Percentiles rank a stretch among this genome's conserved stretches.
These are phyloP conservation scores for Trifolium dubium DNA, from an alignment of 306 rosid genomes.

Conservation along the genomic window DNA sequence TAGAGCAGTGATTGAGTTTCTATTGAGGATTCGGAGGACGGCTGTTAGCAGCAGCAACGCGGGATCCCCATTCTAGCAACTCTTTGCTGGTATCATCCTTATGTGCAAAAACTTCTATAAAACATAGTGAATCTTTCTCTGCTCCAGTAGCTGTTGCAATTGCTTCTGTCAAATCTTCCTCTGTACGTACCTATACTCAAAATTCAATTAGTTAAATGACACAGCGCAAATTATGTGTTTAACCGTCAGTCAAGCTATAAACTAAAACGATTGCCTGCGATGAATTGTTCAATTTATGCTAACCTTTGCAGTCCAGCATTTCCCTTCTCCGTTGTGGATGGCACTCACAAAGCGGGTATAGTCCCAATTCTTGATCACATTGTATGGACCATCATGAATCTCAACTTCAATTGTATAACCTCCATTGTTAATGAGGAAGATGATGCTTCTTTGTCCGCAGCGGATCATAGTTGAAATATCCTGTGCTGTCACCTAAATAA, in stretches of 20 bases:
- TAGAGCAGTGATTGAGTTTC: background rate
- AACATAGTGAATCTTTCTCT: slow-evolving; percentile 69
- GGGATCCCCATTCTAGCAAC: slow-evolving; percentile 93
- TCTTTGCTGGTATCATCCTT: slow-evolving; percentile 94
- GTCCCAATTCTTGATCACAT: slow-evolving; percentile 93
- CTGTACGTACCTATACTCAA: slow-evolving; percentile 66
- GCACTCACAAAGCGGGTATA: slow-evolving; percentile 80
- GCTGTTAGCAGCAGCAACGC: slow-evolving; percentile 84
- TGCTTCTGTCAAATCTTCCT: slow-evolving; percentile 72
- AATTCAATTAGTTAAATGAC: background rate
- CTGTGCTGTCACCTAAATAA: slow-evolving; percentile 80
- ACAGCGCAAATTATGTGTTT: background rate
- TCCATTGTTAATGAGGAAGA: slow-evolving; percentile 87
- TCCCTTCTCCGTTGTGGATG: slow-evolving; percentile 84
- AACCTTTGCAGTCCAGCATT: slow-evolving; percentile 93
- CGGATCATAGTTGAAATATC: slow-evolving; percentile 92
- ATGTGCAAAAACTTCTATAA: slow-evolving; percentile 75
- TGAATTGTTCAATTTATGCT: slow-evolving; percentile 35
- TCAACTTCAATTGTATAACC: slow-evolving; percentile 92
- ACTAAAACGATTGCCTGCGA: background rate
- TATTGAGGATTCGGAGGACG: slow-evolving; percentile 92
- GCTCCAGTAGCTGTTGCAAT: slow-evolving; percentile 57
- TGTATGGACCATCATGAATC: slow-evolving; percentile 95
- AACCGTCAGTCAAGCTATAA: background rate
- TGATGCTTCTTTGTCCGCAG: slow-evolving; percentile 71